Base-by-base conservation (phyloP, 225 moss, liverwort and hornwort genomes). In the Pleurozium schreberi region DNA sequence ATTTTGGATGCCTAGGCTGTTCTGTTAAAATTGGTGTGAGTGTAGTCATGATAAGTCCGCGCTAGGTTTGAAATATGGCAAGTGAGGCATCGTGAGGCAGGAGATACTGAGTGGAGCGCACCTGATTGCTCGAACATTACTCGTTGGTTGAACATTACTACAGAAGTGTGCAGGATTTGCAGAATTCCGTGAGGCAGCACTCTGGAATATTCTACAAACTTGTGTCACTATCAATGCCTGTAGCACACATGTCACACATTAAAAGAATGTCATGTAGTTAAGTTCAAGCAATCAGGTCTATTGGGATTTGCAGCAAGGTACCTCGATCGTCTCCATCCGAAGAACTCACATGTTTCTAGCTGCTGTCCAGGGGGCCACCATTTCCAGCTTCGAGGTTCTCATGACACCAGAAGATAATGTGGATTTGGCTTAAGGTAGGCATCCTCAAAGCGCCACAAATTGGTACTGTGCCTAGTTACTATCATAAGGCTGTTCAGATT, bases 361-460 rank as follows among this genome's bases (percentile, higher is more conserved):
- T 64, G 91, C 93, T 42, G 88, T 94, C 60, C 83, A 94, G 75
- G 92, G 92, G 90, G 89, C 92, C 40, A 91, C 93, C 26, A 86
- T 96, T 87, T 95, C 93, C n/a, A 94, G 91, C 92, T 94, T 93
- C 20, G 92, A 81, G 42, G 91, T 95, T 61, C 91, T 79, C 38
- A 95, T 93, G 93, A 89, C 93, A 81, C 87, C 90, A 36, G 71
- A 80, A 43, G 64, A 80, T 71, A 62, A 79, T 34, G 69, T 70
- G 71, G 80, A 80, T 43, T 63, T 89, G 80, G 85, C 85, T 62
- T n/a, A n/a, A n/a, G n/a, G n/a, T n/a, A n/a, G n/a, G n/a, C n/a
- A n/a, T n/a, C n/a, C n/a, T n/a, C n/a, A n/a, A n/a, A n/a, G n/a
- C n/a, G n/a, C n/a, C n/a, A n/a, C n/a, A n/a, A n/a, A n/a, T n/a